phyloP scores from a whole-genome alignment of 2,329 filamentous ascomycete genomes.

The Aspergillus sojae region DNA sequence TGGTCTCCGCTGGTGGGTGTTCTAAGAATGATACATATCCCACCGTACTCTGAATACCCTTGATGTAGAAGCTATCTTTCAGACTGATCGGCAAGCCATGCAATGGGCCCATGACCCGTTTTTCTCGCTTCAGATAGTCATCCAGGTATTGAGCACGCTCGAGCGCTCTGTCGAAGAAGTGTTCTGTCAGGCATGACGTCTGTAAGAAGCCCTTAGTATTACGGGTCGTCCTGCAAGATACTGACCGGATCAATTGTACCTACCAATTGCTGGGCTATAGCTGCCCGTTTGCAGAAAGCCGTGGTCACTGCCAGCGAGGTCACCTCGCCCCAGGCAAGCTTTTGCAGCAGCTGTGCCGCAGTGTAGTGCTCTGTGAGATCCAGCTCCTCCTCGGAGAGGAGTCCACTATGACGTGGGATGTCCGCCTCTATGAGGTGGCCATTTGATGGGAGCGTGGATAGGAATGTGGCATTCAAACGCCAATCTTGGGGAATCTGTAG shows the following conservation, averaged over 20 bases:
- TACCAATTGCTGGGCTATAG: slow-evolving; percentile 41
- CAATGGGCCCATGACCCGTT: slow-evolving; percentile 37
- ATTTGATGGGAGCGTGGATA: slow-evolving; percentile 11
- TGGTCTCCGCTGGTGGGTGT: slow-evolving; percentile 16
- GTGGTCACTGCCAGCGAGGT: slow-evolving; percentile 27
- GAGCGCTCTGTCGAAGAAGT: slow-evolving; percentile 39
- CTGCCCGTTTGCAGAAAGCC: slow-evolving; percentile 45
- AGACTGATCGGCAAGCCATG: slow-evolving; percentile 45
- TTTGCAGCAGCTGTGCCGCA: slow-evolving; percentile 22
- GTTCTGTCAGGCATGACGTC: slow-evolving; percentile 42
- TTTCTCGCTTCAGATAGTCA: slow-evolving; percentile 31
- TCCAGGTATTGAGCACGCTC: slow-evolving; percentile 42
- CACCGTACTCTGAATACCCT: slow-evolving; percentile 25
- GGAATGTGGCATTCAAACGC: slow-evolving; percentile 24
- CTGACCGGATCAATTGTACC: neutral
- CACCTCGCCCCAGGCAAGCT: slow-evolving; percentile 22
- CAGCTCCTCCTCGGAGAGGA: slow-evolving; percentile 51
- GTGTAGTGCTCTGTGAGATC: slow-evolving; percentile 46
- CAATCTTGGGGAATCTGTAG: slow-evolving; percentile 38
- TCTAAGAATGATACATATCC: slow-evolving; percentile 30
- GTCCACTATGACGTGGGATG: slow-evolving; percentile 37
- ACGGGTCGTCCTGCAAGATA: neutral
- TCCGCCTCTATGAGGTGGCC: slow-evolving; percentile 25
- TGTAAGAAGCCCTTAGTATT: slow-evolving; percentile 4
- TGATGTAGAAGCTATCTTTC: slow-evolving; percentile 34